Evolutionary conservation across 108 stramenopile species (phyloP).

Genomic region (Conticribra guillardii): DNA sequence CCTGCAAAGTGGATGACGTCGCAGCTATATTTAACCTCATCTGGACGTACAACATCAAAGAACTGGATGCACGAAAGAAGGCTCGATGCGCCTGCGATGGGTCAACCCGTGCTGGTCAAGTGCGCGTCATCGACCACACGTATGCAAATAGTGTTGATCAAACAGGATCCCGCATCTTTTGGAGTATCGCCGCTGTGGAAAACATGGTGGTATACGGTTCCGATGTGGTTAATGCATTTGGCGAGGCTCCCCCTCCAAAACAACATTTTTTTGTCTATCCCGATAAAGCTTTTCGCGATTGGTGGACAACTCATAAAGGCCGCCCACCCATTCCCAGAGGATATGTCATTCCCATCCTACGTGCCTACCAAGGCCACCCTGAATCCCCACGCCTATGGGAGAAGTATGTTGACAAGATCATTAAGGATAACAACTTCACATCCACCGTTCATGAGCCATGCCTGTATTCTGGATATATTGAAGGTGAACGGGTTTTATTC

Average conservation of each 20-base stretch:
- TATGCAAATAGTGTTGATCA: slow-evolving; percentile 19
- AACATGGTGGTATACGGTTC: slow-evolving; percentile 8
- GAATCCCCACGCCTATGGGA: slow-evolving; percentile 6
- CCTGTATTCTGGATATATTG: too few relatives aligned
- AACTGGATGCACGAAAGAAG: slow-evolving; percentile 1
- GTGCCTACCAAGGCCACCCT: slow-evolving; percentile 3
- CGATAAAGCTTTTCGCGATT: too few relatives aligned
- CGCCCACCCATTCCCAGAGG: slow-evolving; percentile 1
- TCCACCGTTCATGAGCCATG: slow-evolving; percentile 6
- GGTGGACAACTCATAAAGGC: slow-evolving; percentile 2
- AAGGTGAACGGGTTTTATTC: slow-evolving; percentile 11
- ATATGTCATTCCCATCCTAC: slow-evolving; percentile 2
- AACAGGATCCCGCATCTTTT: slow-evolving; percentile 3
- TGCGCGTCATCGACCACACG: slow-evolving; percentile 6
- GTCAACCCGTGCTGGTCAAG: slow-evolving; percentile 9
- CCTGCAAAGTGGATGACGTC: not conserved
- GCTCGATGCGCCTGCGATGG: slow-evolving; percentile 2
- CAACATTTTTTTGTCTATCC: slow-evolving; percentile 3
- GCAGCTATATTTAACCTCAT: not conserved
- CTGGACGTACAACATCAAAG: slow-evolving; percentile 3
- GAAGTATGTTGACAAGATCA: not conserved
- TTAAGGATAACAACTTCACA: slow-evolving; percentile 6
- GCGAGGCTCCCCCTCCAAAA: too few relatives aligned
- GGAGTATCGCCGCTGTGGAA: not conserved
- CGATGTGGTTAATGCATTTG: slow-evolving; percentile 15